Conservation (phyloP, 2,329 filamentous ascomycete genomes). For the Blastomyces gilchristii region DNA sequence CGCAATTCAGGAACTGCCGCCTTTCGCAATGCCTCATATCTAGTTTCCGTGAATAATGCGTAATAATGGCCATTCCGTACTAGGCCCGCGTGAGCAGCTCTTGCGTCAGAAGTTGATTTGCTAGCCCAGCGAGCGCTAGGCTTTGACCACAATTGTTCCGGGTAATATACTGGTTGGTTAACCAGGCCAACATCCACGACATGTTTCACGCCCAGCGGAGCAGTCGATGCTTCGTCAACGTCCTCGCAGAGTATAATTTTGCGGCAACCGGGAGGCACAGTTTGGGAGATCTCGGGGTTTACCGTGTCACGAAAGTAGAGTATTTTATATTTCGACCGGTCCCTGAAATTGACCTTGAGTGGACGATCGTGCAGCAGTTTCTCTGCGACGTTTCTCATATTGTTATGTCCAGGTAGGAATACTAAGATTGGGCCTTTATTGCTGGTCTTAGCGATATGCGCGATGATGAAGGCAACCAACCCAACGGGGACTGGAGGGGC, state of each 20-base stretch:
- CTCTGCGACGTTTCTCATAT: constrained; percentile 27
- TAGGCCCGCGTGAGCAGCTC: constrained; percentile 42
- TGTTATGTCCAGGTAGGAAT: constrained; percentile 39
- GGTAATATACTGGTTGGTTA: constrained; percentile 33
- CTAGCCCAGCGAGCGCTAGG: constrained; percentile 39
- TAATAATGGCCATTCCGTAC: constrained; percentile 42
- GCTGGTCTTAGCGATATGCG: constrained; percentile 37
- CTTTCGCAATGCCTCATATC: constrained; percentile 25
- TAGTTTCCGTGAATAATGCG: constrained; percentile 36
- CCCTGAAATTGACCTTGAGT: constrained; percentile 33
- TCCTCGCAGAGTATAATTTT: constrained; percentile 44
- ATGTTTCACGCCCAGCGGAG: constrained; percentile 42
- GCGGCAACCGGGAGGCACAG: constrained; percentile 32
- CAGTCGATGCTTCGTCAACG: constrained; percentile 44
- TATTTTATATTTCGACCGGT: constrained; percentile 34
- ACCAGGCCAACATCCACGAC: constrained; percentile 42
- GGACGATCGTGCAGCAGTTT: constrained; percentile 21
- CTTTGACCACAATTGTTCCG: constrained; percentile 28
- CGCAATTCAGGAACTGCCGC: constrained; percentile 34
- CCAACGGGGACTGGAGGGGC: constrained; percentile 30
- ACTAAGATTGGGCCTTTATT: constrained; percentile 17
- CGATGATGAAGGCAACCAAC: constrained; percentile 36
- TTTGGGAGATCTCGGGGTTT: constrained; percentile 36
- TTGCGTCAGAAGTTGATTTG: constrained; percentile 39
- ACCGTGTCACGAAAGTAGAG: constrained; percentile 39